These are phyloP conservation scores for Aspergillus diversus DNA, from an alignment of 495 filamentous ascomycete genomes.

Conservation along the genomic window DNA sequence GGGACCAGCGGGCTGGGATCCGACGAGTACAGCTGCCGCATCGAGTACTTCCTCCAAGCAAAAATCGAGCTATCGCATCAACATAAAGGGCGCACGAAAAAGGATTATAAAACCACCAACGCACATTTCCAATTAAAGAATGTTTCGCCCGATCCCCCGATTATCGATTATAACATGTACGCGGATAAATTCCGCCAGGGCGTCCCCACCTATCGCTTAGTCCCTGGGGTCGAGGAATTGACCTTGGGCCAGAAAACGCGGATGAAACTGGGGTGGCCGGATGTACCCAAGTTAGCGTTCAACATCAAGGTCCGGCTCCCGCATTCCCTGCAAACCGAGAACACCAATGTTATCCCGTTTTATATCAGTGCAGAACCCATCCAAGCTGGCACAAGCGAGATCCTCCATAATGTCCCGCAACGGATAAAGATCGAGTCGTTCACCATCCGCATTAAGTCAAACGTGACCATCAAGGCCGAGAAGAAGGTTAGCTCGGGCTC, in stretches of 20 bases:
- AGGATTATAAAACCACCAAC: neutral
- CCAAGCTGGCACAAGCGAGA: neutral
- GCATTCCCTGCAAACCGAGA: constrained; percentile 1
- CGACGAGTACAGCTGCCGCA: neutral
- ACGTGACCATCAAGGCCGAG: neutral
- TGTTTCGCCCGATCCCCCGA: neutral
- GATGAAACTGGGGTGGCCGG: neutral
- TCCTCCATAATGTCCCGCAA: constrained; percentile 7
- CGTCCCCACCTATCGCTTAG: neutral
- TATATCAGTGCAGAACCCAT: neutral
- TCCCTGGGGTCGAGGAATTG: constrained; percentile 1
- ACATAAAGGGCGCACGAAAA: neutral
- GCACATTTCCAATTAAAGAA: constrained; percentile 2
- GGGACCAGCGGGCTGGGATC: neutral
- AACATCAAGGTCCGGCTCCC: neutral
- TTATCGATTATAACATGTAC: constrained; percentile 11
- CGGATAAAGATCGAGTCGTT: constrained; percentile 3
- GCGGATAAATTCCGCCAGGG: neutral
- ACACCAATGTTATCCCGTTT: neutral
- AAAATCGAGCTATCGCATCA: constrained; percentile 1
- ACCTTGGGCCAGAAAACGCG: constrained; percentile 10
- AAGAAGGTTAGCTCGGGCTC: neutral
- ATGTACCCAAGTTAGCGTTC: constrained; percentile 1
- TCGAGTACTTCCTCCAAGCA: constrained; percentile 12
- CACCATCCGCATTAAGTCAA: neutral